These are phyloP conservation scores for Acorus gramineus DNA, from an alignment of 106 monocot species.

Conservation along the genomic window DNA sequence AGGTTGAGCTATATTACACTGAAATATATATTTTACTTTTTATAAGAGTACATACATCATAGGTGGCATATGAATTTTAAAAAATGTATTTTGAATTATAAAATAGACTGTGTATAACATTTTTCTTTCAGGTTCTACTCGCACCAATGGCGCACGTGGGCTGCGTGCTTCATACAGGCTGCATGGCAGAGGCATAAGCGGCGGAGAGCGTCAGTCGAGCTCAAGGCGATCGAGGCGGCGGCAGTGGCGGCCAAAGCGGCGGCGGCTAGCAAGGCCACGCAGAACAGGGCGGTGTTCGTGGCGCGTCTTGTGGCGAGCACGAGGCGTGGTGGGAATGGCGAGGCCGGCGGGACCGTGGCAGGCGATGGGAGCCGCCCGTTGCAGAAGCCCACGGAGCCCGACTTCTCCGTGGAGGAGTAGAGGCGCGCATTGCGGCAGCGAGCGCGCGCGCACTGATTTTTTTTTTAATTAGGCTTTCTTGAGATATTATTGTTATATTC, in stretches of 20 bases:
- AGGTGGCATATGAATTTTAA: no score
- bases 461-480: no score
- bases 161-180: slow-evolving; percentile 74
- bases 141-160: slow-evolving; percentile 84
- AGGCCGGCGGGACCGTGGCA: neutral
- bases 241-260: neutral
- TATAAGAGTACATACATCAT: no score
- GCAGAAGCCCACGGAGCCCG: slow-evolving; percentile 53
- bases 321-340: slow-evolving; percentile 5
- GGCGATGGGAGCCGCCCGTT: neutral
- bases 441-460: no score
- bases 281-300: slow-evolving; percentile 2
- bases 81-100: no score
- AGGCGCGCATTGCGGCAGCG: neutral
- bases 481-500: no score
- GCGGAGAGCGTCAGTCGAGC: slow-evolving; percentile 25
- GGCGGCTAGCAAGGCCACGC: neutral
- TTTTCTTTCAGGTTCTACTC: slow-evolving; percentile 49
- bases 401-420: slow-evolving; percentile 42
- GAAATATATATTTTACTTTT: no score
- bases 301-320: slow-evolving; percentile 11
- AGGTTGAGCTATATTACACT: no score
- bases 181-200: slow-evolving; percentile 60
- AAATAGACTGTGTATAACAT: no score
- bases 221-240: slow-evolving; percentile 7